These are phyloP conservation scores for Puccinia polysora DNA, from an alignment of 1,284 basidiomycete genomes.

Conservation along the genomic window DNA sequence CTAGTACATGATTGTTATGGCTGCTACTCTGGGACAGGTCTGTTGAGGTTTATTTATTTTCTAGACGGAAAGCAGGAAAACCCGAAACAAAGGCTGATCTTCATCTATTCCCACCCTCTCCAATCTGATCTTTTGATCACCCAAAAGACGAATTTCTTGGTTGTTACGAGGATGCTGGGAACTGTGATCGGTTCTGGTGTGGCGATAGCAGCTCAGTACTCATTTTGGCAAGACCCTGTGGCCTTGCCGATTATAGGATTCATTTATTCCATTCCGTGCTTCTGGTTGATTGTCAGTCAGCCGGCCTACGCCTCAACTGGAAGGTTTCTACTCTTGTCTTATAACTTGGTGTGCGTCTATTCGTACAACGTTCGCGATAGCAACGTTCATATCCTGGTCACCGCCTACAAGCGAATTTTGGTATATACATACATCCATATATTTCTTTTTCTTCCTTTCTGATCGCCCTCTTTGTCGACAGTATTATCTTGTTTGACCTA, in stretches of 20 bases:
- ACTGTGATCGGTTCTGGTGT: slow-evolving; percentile 28
- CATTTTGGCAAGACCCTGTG: slow-evolving; percentile 27
- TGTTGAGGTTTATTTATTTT: background rate
- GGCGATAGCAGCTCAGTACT: slow-evolving; percentile 13
- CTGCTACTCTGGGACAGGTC: slow-evolving; percentile 37
- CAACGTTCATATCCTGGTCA: slow-evolving; percentile 22
- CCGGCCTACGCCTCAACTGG: slow-evolving; percentile 66
- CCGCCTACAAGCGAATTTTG: slow-evolving; percentile 23
- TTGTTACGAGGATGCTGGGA: slow-evolving; percentile 15
- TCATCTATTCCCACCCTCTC: too few species aligned
- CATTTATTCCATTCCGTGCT: slow-evolving; percentile 25
- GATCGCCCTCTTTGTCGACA: background rate
- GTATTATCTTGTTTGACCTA: background rate
- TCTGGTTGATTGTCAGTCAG: slow-evolving; percentile 25
- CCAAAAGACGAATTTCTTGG: slow-evolving; percentile 29
- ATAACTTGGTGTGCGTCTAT: slow-evolving; percentile 85
- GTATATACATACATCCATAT: background rate
- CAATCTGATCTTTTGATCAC: too few species aligned
- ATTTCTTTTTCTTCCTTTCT: background rate
- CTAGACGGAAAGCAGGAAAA: background rate
- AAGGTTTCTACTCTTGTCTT: slow-evolving; percentile 77
- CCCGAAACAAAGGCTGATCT: background rate
- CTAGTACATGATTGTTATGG: slow-evolving; percentile 43
- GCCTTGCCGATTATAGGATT: slow-evolving; percentile 27
- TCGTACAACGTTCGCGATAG: slow-evolving; percentile 57